Evolutionary conservation across 495 filamentous ascomycete species (phyloP).

Genomic region (Hyaloscypha bicolor): DNA sequence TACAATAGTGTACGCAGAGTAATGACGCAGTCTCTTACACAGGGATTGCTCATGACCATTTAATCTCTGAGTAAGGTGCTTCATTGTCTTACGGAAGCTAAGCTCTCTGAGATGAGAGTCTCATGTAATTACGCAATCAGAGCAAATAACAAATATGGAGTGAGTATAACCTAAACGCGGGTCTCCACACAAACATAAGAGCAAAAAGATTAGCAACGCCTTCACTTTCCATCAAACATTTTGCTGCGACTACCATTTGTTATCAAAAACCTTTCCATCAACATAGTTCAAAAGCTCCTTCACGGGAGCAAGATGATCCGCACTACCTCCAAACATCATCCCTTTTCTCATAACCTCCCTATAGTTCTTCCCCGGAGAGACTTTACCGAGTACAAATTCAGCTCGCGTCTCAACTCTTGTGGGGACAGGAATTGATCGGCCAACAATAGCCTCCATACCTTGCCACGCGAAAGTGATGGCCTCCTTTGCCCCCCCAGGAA

Average conservation of each 20-base stretch:
- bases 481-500: constrained; percentile 57
- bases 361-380: constrained; percentile 57
- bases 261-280: constrained; percentile 47
- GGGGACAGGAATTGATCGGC: constrained; percentile 53
- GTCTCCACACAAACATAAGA: no score
- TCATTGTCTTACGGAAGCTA: no score
- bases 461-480: constrained; percentile 61
- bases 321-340: constrained; percentile 45
- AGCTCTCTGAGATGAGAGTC: no score
- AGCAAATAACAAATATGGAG: no score
- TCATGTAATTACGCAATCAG: no score
- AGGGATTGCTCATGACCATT: no score
- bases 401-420: constrained; percentile 50
- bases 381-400: constrained; percentile 54
- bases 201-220: neutral
- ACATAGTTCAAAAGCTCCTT: constrained; percentile 51
- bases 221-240: neutral
- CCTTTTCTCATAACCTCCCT: constrained; percentile 51
- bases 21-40: no score
- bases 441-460: constrained; percentile 55
- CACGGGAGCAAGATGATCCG: constrained; percentile 46
- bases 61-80: no score
- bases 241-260: constrained; percentile 43
- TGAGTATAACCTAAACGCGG: no score
- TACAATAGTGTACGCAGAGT: no score